Evolutionary conservation across 257 asterid species (phyloP).

Genomic region (Plantago major): DNA sequence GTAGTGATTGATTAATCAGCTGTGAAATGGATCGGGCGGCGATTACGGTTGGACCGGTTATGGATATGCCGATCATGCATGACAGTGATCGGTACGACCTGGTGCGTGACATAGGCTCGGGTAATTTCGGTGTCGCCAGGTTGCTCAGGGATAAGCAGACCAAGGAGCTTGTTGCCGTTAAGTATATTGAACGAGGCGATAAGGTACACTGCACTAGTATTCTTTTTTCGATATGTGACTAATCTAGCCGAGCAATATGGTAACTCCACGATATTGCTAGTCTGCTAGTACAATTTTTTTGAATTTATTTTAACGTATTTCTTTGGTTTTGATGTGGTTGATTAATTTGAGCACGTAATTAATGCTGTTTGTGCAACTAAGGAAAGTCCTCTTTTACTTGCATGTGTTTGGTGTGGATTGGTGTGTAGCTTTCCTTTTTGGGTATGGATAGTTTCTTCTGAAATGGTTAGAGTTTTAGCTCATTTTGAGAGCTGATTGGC

Average conservation of each 20-base stretch:
- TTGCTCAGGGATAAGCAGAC: conserved; percentile 80
- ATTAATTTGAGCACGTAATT: not conserved
- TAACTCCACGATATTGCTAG: too few relatives aligned
- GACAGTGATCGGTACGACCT: conserved; percentile 82
- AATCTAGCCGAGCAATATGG: too few relatives aligned
- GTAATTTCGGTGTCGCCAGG: conserved; percentile 78
- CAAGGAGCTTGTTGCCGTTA: conserved; percentile 73
- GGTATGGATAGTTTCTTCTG: not conserved
- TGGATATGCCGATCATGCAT: conserved; percentile 94
- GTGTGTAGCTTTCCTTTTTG: not conserved
- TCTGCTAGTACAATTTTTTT: too few relatives aligned
- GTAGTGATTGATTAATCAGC: too few relatives aligned
- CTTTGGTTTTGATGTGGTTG: not conserved
- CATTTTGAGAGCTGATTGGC: not conserved
- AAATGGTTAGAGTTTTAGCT: not conserved
- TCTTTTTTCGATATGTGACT: too few relatives aligned
- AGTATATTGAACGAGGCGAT: conserved; percentile 85
- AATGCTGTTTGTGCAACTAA: not conserved
- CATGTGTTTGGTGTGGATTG: not conserved
- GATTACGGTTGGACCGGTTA: conserved; percentile 43
- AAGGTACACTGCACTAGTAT: conserved; percentile 34
- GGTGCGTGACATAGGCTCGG: conserved; percentile 76
- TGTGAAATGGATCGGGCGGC: conserved; percentile 61
- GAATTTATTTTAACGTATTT: too few relatives aligned
- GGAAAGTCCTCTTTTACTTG: not conserved